Conservation (phyloP, 306 rosid genomes). For the Cicer cuneatum region DNA sequence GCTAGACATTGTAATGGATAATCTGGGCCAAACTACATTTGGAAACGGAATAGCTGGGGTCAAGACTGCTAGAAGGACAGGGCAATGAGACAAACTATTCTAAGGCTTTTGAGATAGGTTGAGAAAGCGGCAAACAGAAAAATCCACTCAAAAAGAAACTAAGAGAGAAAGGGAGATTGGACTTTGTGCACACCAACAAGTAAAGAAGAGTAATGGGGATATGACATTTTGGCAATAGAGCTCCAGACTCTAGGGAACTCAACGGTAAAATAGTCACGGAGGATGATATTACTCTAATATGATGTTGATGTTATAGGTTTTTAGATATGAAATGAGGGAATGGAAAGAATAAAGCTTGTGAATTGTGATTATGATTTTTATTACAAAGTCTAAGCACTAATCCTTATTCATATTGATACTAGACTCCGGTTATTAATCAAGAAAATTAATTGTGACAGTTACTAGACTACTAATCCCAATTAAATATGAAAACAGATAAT, state of each 20-base stretch:
- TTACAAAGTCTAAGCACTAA: neutral
- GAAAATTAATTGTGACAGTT: neutral
- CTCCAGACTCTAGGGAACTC: neutral
- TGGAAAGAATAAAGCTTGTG: neutral
- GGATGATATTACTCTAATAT: neutral
- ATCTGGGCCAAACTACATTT: neutral
- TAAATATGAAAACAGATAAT: neutral
- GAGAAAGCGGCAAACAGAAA: neutral
- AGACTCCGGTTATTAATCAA: neutral
- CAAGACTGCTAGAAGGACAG: neutral
- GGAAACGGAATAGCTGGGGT: neutral
- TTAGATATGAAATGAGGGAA: neutral
- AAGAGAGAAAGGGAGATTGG: neutral
- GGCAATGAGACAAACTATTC: neutral
- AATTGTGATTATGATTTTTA: neutral
- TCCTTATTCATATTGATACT: slow-evolving; percentile 1
- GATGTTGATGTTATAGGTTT: slow-evolving; percentile 1
- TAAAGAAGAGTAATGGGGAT: neutral
- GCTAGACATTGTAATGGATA: neutral
- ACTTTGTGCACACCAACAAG: neutral
- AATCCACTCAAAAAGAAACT: neutral
- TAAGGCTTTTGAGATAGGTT: neutral
- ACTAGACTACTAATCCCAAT: neutral
- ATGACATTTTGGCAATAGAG: neutral
- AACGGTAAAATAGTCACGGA: neutral